These are phyloP conservation scores for Edaphochlamys debaryana DNA, from an alignment of 139 green algal species.

Conservation along the genomic window DNA sequence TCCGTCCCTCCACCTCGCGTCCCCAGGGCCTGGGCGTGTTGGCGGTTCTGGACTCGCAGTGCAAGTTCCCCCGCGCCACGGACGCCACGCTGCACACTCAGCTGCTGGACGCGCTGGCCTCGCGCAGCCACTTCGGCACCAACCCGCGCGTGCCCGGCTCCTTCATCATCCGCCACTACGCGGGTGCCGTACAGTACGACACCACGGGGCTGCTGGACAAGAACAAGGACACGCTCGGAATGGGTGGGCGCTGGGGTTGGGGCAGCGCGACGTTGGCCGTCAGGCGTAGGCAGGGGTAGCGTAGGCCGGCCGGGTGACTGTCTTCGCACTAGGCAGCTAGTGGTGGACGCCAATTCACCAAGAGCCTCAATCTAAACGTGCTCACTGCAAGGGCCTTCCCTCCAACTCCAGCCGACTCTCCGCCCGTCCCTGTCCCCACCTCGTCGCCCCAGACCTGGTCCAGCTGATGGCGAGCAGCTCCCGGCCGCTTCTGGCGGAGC, in stretches of 20 bases:
- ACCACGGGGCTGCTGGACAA: slow-evolving; percentile 80
- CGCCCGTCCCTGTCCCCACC: background rate
- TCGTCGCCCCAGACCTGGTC: slow-evolving; percentile 78
- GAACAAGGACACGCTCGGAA: slow-evolving; percentile 83
- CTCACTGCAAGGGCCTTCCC: too few species aligned
- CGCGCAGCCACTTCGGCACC: slow-evolving; percentile 65
- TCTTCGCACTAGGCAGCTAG: too few species aligned
- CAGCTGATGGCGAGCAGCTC: slow-evolving; percentile 67
- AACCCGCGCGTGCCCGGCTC: slow-evolving; percentile 54
- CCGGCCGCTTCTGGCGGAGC: slow-evolving; percentile 40
- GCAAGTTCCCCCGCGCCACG: slow-evolving; percentile 84
- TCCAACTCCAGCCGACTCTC: too few species aligned
- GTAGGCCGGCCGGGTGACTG: too few species aligned
- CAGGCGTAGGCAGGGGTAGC: too few species aligned
- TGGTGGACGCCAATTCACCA: too few species aligned
- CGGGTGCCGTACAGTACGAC: slow-evolving; percentile 72
- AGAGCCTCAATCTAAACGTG: too few species aligned
- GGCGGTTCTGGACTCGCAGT: slow-evolving; percentile 92
- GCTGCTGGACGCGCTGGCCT: slow-evolving; percentile 48
- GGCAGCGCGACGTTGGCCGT: too few species aligned
- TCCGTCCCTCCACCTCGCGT: background rate
- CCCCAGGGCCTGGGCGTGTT: slow-evolving; percentile 85
- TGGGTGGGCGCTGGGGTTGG: slow-evolving; percentile 35
- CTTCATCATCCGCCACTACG: slow-evolving; percentile 90
- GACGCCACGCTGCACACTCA: slow-evolving; percentile 66